Evolutionary conservation across 2,329 filamentous ascomycete species (phyloP).

Genomic region (Chlorencoelia australis): DNA sequence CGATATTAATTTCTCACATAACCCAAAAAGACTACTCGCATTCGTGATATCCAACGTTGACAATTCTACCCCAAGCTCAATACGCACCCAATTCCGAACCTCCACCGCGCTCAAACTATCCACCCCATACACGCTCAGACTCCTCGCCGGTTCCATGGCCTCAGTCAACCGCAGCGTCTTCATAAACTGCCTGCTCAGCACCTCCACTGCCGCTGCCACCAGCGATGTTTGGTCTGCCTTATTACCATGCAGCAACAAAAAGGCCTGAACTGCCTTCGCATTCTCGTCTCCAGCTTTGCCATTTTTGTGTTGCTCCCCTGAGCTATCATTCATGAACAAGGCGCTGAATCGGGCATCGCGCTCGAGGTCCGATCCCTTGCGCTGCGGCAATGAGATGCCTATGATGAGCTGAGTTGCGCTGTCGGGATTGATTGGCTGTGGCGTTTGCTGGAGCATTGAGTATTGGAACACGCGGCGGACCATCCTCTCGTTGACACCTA

Average conservation of each 20-base stretch:
- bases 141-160: not conserved
- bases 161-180: slow-evolving; percentile 1
- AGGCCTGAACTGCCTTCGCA: not conserved
- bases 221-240: not conserved
- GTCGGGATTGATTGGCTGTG: not conserved
- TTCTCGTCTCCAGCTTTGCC: not conserved
- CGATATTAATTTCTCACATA: slow-evolving; percentile 4
- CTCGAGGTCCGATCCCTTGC: not conserved
- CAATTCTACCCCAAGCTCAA: slow-evolving; percentile 11
- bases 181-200: slow-evolving; percentile 2
- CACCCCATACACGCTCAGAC: slow-evolving; percentile 9
- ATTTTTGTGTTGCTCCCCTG: not conserved
- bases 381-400: not conserved
- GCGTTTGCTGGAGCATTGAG: not conserved
- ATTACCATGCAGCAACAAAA: not conserved
- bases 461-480: not conserved
- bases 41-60: slow-evolving; percentile 4
- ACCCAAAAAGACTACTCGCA: slow-evolving; percentile 2
- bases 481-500: not conserved
- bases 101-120: slow-evolving; percentile 15
- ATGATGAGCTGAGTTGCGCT: not conserved
- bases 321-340: not conserved
- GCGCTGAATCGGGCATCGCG: not conserved
- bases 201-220: not conserved
- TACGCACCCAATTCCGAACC: slow-evolving; percentile 11